Evolutionary conservation across 208 protist genomes (phyloP).

Genomic region (Acanthamoeba lenticulata): DNA sequence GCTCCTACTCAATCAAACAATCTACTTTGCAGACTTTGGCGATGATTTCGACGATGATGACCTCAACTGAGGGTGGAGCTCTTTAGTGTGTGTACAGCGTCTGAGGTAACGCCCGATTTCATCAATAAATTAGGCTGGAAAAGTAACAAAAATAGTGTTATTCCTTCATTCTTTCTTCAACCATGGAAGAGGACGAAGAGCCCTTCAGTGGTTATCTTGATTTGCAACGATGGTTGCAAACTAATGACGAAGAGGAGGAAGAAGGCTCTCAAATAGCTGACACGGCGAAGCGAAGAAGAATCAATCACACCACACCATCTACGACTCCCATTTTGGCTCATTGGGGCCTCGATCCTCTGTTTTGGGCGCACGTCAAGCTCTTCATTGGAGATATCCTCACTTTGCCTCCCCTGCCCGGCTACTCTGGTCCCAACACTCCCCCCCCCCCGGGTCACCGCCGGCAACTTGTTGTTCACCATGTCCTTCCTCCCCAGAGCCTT

Average conservation of each 20-base stretch:
- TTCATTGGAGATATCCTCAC: neutral
- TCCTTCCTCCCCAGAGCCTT: neutral
- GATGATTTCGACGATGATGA: slow-evolving; percentile 45
- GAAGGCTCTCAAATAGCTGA: neutral
- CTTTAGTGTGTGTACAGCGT: neutral
- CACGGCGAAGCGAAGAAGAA: neutral
- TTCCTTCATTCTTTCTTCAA: neutral
- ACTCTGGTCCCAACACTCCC: neutral
- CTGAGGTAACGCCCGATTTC: neutral
- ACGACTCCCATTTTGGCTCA: neutral
- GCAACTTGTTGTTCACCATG: neutral
- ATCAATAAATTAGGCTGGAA: neutral
- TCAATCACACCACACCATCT: neutral
- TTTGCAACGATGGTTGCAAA: neutral
- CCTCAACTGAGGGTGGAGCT: slow-evolving; percentile 3
- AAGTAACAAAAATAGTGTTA: neutral
- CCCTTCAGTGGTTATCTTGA: neutral
- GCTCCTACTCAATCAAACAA: neutral
- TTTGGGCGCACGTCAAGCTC: slow-evolving; percentile 13
- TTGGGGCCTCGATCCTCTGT: slow-evolving; percentile 22
- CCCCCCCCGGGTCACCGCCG: too few relatives aligned
- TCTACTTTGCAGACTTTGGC: neutral
- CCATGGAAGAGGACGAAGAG: neutral
- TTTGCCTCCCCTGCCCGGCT: neutral
- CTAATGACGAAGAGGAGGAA: neutral